Evolutionary conservation across 1,284 basidiomycete genomes (phyloP).

Genomic region (Vanrija humicola): DNA sequence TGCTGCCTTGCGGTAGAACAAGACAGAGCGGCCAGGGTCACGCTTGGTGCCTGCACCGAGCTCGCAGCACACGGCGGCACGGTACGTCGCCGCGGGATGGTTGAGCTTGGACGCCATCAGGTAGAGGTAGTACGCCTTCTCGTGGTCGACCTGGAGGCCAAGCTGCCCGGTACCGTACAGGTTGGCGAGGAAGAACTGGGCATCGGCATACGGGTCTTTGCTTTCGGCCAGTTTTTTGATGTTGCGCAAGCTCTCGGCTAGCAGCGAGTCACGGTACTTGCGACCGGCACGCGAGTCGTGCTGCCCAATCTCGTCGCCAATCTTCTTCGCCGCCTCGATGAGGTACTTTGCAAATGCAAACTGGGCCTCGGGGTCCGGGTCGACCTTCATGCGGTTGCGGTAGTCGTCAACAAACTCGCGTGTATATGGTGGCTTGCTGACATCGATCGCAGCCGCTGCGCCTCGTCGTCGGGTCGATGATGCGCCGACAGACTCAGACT

Average conservation of each 20-base stretch:
- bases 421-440: slow-evolving; percentile 81
- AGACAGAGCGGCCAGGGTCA: slow-evolving; percentile 80
- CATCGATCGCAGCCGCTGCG: slow-evolving; percentile 68
- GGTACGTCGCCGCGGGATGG: slow-evolving; percentile 90
- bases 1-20: slow-evolving; percentile 96
- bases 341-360: slow-evolving; percentile 96
- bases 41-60: slow-evolving; percentile 96
- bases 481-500: slow-evolving; percentile 53
- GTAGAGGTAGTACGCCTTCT: slow-evolving; percentile 97
- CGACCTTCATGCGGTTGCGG: slow-evolving; percentile 90
- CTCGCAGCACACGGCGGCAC: slow-evolving; percentile 98
- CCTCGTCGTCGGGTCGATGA: slow-evolving; percentile 51
- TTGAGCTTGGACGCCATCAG: slow-evolving; percentile 97
- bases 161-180: slow-evolving; percentile 94
- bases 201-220: slow-evolving; percentile 79
- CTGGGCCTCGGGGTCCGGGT: slow-evolving; percentile 98
- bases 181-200: slow-evolving; percentile 99
- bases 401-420: slow-evolving; percentile 98
- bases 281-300: slow-evolving; percentile 51
- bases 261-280: slow-evolving; percentile 85
- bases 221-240: slow-evolving; percentile 67
- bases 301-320: slow-evolving; percentile 71
- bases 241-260: slow-evolving; percentile 86
- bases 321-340: slow-evolving; percentile 96
- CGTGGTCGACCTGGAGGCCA: slow-evolving; percentile 92